Base-by-base conservation (phyloP, 2,329 filamentous ascomycete species). In the Leptosphaerulina australis region DNA sequence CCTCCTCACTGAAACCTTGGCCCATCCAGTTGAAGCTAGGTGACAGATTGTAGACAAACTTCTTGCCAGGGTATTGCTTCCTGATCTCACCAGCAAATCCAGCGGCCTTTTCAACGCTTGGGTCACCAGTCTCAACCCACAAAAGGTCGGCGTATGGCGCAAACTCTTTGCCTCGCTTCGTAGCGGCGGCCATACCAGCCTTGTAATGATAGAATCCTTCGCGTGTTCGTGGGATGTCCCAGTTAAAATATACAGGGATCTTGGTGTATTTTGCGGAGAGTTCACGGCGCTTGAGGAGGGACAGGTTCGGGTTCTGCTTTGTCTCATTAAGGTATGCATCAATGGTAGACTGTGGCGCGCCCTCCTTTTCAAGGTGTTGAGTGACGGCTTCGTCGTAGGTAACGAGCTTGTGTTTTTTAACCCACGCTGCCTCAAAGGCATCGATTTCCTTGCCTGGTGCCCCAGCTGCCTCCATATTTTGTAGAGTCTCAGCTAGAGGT, bases 21-120 rank as follows among this genome's bases (percentile, higher is more conserved):
- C 86, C 86, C 85, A 95, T 94, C 94, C 94, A 99, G 80, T 99
- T 97, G 82, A 99, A 99, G 7, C 90, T 96, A 1, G 94, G 94
- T 4, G 88, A 92, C 1, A 99, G 83, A 77, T 99, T 99, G 78
- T 99, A 99, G 0, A 97, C 93, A 18, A 99, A 83, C 26, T 90
- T 88, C 82, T 97, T 97, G 53, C 84, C 85, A 0, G 91, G 90
- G 64, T 84, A 79, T 3, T 76, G 78, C 0, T 78, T 75, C 45
- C 88, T 85, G 53, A 99, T 94, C 35, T 91, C 83, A 9, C 83
- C 81, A 10, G 89, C 90, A 41, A 99, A 91, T 40, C 81, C 79
- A 3, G 82, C 79, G 0, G 90, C 91, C 25, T 95, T 89, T 40
- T 83, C 74, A 9, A 97, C 90, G 60, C 85, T 87, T 17, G 94